A percentile compares a stretch with the other conserved stretches of the same genome.
Evolutionary conservation across 2,329 filamentous ascomycete genomes (phyloP).

Genomic region (Xylaria sp.): DNA sequence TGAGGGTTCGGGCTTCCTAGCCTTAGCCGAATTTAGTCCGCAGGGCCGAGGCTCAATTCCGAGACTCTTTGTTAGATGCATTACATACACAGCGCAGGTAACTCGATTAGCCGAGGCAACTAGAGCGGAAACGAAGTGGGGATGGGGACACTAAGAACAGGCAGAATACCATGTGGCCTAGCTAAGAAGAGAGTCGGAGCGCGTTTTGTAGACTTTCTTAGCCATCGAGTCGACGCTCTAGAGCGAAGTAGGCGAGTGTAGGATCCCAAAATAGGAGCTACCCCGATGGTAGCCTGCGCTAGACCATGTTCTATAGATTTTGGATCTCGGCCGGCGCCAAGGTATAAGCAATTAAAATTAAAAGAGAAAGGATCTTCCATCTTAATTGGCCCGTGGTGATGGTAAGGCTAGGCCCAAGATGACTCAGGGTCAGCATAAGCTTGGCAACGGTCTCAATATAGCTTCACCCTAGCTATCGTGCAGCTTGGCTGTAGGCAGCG

Average conservation of each 20-base stretch:
- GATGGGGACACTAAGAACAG: constrained; percentile 1
- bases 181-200: not conserved
- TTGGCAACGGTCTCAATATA: constrained; percentile 29
- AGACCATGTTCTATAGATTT: constrained; percentile 2
- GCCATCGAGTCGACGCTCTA: not conserved
- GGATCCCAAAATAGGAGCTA: constrained; percentile 16
- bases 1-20: not conserved
- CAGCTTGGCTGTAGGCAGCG: constrained; percentile 3
- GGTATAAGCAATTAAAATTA: constrained; percentile 17
- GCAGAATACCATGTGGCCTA: not conserved
- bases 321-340: constrained; percentile 14
- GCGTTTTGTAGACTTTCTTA: not conserved
- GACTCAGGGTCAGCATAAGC: constrained; percentile 12
- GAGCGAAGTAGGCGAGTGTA: not conserved
- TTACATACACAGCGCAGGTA: too few relatives aligned
- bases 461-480: constrained; percentile 21
- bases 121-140: not conserved
- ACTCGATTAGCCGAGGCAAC: not conserved
- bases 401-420: constrained; percentile 9
- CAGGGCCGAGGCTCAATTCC: not conserved
- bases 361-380: constrained; percentile 21
- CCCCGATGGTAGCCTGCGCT: constrained; percentile 9
- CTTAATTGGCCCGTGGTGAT: constrained; percentile 14
- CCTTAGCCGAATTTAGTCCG: not conserved
- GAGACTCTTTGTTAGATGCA: not conserved